Conservation (phyloP, 441 rosid genomes). For the Populus hybrid region DNA sequence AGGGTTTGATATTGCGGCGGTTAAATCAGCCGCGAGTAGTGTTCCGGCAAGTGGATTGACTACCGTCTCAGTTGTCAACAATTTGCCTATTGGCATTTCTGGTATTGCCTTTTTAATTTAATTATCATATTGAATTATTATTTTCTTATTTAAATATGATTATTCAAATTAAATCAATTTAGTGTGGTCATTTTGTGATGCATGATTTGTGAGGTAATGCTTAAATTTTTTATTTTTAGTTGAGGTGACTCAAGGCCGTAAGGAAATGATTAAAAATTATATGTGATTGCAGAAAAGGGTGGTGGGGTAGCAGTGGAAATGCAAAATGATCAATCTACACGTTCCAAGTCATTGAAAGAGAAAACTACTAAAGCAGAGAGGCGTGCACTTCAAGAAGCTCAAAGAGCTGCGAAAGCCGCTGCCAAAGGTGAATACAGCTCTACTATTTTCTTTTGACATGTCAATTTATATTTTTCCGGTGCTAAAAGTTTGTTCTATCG, state of each 20-base stretch:
- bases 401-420: conserved; percentile 74
- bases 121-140: not conserved
- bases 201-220: not conserved
- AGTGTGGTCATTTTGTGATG: not conserved
- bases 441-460: not conserved
- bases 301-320: conserved; percentile 28
- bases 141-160: not conserved
- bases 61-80: conserved; percentile 60
- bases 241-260: not conserved
- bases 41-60: conserved; percentile 69
- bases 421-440: conserved; percentile 52
- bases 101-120: conserved; percentile 34
- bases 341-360: conserved; percentile 50
- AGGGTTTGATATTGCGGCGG: conserved; percentile 34
- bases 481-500: not conserved
- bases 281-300: conserved; percentile 42
- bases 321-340: conserved; percentile 37
- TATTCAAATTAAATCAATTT: not conserved
- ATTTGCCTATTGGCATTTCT: conserved; percentile 51
- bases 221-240: not conserved
- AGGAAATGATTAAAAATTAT: conserved; percentile 22
- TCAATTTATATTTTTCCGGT: not conserved
- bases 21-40: conserved; percentile 36
- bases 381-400: conserved; percentile 80
- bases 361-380: conserved; percentile 82